Evolutionary conservation across 176 grass and related monocot species (phyloP).

Genomic region (Saccharum officinarum): DNA sequence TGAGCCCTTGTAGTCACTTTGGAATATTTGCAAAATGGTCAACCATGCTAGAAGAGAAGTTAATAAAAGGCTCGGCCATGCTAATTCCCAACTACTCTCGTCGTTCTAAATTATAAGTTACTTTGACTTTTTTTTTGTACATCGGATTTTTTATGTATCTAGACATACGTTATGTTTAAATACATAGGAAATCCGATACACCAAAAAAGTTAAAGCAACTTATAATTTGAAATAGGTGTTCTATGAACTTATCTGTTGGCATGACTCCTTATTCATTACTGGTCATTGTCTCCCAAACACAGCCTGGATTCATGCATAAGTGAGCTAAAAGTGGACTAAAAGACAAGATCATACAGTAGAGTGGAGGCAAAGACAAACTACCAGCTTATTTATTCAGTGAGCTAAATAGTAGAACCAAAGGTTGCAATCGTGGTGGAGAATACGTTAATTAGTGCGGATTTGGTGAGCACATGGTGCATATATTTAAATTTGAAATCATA

Average conservation of each 20-base stretch:
- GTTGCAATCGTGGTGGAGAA: neutral
- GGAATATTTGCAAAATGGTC: too few species aligned
- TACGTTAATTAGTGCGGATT: neutral
- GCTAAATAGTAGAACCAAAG: neutral
- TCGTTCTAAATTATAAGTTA: too few species aligned
- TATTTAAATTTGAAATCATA: neutral
- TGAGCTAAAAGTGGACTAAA: conserved; percentile 25
- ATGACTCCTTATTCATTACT: neutral
- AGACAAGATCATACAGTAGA: conserved; percentile 22
- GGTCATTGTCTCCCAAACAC: neutral
- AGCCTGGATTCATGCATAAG: conserved; percentile 19
- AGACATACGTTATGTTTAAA: too few species aligned
- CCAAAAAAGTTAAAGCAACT: too few species aligned
- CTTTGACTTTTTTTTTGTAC: too few species aligned
- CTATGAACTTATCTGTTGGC: neutral
- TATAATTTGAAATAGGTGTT: too few species aligned
- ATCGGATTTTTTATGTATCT: too few species aligned
- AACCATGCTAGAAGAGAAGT: neutral
- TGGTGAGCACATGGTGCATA: neutral
- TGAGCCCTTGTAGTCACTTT: too few species aligned
- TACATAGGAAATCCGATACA: too few species aligned
- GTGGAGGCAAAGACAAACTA: conserved; percentile 31
- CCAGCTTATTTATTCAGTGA: neutral
- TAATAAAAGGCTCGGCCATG: neutral
- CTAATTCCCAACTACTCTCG: neutral